Conservation (phyloP, 2,329 filamentous ascomycete species). For the Bertia moriformis region DNA sequence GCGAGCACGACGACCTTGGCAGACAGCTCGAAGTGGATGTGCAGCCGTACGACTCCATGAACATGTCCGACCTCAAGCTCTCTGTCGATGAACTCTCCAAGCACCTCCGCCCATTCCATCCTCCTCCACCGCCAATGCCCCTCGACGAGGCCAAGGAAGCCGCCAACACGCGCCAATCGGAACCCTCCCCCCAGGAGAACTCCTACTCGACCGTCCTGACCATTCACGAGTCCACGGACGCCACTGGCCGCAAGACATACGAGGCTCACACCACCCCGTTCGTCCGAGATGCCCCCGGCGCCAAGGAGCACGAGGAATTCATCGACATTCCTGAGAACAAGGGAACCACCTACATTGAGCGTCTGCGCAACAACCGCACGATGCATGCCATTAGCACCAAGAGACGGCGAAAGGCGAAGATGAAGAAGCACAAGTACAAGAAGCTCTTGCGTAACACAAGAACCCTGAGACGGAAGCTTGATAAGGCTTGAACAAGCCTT, state of each 20-base stretch:
- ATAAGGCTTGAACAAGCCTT: background rate
- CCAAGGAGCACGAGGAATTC: background rate
- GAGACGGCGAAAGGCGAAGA: background rate
- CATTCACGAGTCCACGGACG: background rate
- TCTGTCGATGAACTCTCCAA: background rate
- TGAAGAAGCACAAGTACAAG: constrained; percentile 2
- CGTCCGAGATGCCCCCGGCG: background rate
- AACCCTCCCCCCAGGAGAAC: background rate
- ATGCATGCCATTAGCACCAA: background rate
- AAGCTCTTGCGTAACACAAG: background rate
- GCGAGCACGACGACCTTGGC: constrained; percentile 6
- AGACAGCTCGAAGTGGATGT: constrained; percentile 7
- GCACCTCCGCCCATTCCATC: background rate
- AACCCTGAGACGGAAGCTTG: background rate
- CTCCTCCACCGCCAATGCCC: background rate
- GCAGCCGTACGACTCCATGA: constrained; percentile 8
- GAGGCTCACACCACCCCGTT: background rate
- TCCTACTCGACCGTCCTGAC: constrained; percentile 1
- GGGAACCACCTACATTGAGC: background rate
- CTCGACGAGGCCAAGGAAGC: background rate
- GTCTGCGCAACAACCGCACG: background rate
- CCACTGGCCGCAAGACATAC: constrained; percentile 1
- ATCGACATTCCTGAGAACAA: background rate
- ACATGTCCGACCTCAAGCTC: background rate
- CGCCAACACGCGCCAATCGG: no score